phyloP scores from a whole-genome alignment of 768 basidiomycete species.

The Psilocybe tampanensis region DNA sequence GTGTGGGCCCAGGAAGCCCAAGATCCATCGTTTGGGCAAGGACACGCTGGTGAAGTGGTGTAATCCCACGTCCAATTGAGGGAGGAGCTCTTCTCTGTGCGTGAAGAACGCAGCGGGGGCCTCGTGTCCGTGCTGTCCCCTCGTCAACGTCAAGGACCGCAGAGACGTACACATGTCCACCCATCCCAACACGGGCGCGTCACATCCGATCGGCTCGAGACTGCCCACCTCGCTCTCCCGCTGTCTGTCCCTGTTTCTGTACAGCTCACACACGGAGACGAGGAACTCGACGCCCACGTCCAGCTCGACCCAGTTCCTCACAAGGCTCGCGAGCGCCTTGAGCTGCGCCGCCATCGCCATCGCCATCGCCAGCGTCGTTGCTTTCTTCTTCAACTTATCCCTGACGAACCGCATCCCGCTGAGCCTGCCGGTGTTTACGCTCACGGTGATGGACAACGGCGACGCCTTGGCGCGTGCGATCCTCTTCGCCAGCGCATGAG shows the following conservation, averaged over 20 bases:
- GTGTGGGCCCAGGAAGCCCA: constrained; percentile 25
- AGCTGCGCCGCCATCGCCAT: too few species aligned
- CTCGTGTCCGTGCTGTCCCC: not conserved
- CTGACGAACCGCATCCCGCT: too few species aligned
- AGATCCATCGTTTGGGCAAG: constrained; percentile 20
- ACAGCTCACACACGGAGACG: not conserved
- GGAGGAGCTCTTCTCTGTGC: constrained; percentile 1
- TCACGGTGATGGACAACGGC: constrained; percentile 26
- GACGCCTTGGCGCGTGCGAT: constrained; percentile 30
- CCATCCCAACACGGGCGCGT: not conserved
- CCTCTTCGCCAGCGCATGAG: constrained; percentile 16
- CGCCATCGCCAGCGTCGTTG: too few species aligned
- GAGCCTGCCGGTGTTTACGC: not conserved
- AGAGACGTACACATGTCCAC: constrained; percentile 23
- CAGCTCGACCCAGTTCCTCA: constrained; percentile 30
- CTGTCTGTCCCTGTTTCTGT: not conserved
- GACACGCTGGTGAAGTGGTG: constrained; percentile 20
- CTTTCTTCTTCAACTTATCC: too few species aligned
- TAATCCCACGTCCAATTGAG: constrained; percentile 13
- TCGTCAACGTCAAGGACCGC: constrained; percentile 21
- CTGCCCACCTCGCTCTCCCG: not conserved
- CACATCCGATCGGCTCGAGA: not conserved
- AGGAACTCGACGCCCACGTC: constrained; percentile 23
- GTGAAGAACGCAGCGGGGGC: constrained; percentile 16
- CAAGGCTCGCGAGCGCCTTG: constrained; percentile 17